Evolutionary conservation across 225 moss, liverwort and hornwort species (phyloP).

Genomic region (Bryoerythrophyllum caledonicum): DNA sequence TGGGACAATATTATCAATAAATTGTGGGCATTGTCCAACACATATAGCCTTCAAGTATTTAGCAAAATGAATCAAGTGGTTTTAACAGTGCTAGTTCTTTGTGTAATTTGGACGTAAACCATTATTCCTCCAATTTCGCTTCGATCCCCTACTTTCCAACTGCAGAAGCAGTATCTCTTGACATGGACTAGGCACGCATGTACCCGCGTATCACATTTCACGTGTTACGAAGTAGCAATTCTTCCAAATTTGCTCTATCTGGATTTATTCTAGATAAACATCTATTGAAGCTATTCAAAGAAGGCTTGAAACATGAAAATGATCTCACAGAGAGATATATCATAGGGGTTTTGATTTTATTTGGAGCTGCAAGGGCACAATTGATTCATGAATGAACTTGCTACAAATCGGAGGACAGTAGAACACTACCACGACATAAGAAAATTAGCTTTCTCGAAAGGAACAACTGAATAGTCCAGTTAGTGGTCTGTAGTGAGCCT

Average conservation of each 20-base stretch:
- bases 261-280: neutral
- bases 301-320: too few species aligned
- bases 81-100: neutral
- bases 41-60: neutral
- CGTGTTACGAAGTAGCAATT: neutral
- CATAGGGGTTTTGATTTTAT: too few species aligned
- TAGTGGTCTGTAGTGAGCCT: too few species aligned
- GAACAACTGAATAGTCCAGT: too few species aligned
- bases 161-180: conserved; percentile 85
- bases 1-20: neutral
- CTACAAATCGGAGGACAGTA: conserved; percentile 81
- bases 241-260: neutral
- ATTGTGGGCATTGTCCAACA: neutral
- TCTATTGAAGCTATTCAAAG: neutral
- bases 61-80: conserved; percentile 1
- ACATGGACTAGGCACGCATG: conserved; percentile 19
- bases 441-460: too few species aligned
- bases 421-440: conserved; percentile 78
- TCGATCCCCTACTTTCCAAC: conserved; percentile 63
- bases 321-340: neutral
- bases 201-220: conserved; percentile 20
- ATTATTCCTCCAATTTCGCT: too few species aligned
- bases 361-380: neutral
- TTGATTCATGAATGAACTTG: conserved; percentile 43
- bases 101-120: too few species aligned